These are phyloP conservation scores for Colletotrichum filicis DNA, from an alignment of 2,329 filamentous ascomycete species.

Conservation along the genomic window DNA sequence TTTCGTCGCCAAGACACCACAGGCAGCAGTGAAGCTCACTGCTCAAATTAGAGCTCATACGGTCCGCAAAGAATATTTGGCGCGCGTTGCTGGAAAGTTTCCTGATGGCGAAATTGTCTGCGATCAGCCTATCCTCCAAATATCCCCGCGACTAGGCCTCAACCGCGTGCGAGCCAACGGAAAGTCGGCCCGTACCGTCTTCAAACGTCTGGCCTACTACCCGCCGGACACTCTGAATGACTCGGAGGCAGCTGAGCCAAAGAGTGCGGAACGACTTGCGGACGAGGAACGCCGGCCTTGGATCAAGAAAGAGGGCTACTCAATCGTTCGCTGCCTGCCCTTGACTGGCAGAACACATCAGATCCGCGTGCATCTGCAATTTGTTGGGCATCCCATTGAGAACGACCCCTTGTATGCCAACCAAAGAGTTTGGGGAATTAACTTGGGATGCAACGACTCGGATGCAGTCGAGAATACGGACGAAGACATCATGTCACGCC, in stretches of 20 bases:
- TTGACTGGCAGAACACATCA: slow-evolving; percentile 96
- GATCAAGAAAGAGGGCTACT: slow-evolving; percentile 80
- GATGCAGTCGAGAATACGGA: slow-evolving; percentile 80
- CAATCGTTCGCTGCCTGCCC: slow-evolving; percentile 92
- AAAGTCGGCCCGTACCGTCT: slow-evolving; percentile 89
- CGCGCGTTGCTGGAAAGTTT: slow-evolving; percentile 90
- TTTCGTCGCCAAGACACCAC: slow-evolving; percentile 92
- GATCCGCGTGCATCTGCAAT: slow-evolving; percentile 93
- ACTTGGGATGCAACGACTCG: slow-evolving; percentile 75
- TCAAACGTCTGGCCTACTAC: slow-evolving; percentile 93
- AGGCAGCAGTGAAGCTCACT: slow-evolving; percentile 81
- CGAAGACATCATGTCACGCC: slow-evolving; percentile 86
- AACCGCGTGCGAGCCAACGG: slow-evolving; percentile 95
- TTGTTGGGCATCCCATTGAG: slow-evolving; percentile 91
- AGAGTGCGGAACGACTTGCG: slow-evolving; percentile 38
- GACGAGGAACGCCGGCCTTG: slow-evolving; percentile 48
- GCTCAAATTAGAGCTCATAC: slow-evolving; percentile 82
- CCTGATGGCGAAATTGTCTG: slow-evolving; percentile 92
- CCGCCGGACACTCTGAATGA: slow-evolving; percentile 56
- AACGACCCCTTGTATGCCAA: slow-evolving; percentile 99
- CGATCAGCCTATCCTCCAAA: slow-evolving; percentile 91
- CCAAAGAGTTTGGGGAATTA: slow-evolving; percentile 86
- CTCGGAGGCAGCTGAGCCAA: slow-evolving; percentile 38
- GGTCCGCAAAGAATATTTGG: slow-evolving; percentile 95
- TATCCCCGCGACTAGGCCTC: slow-evolving; percentile 93